These are phyloP conservation scores for Nakazawaea pomicola DNA, from an alignment of 805 yeast species.

Conservation along the genomic window DNA sequence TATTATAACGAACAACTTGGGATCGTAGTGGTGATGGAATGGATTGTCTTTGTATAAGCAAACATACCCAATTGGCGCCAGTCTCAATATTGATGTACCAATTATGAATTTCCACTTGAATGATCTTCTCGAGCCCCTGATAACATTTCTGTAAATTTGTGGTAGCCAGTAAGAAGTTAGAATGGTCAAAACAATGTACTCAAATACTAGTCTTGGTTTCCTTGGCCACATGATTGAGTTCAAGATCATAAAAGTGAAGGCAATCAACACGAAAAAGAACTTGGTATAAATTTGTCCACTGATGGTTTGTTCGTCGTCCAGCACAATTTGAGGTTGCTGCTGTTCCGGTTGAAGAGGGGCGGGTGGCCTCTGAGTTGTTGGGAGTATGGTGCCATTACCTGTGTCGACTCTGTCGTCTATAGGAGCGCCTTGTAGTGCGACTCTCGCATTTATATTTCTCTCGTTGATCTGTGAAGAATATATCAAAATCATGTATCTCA, in stretches of 20 bases:
- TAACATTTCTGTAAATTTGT: slow-evolving; percentile 73
- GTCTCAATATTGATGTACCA: slow-evolving; percentile 58
- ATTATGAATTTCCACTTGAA: slow-evolving; percentile 73
- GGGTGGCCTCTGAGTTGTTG: slow-evolving; percentile 17
- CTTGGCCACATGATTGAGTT: slow-evolving; percentile 63
- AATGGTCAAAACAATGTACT: slow-evolving; percentile 44
- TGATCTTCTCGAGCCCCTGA: slow-evolving; percentile 62
- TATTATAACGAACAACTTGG: slow-evolving; percentile 40
- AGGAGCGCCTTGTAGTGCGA: slow-evolving; percentile 58
- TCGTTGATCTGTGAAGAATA: slow-evolving; percentile 70
- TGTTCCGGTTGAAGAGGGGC: slow-evolving; percentile 22
- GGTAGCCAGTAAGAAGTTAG: slow-evolving; percentile 84
- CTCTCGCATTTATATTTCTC: slow-evolving; percentile 58
- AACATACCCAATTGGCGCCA: slow-evolving; percentile 62
- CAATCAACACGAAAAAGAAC: slow-evolving; percentile 48
- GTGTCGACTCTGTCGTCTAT: slow-evolving; percentile 28
- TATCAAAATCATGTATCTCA: slow-evolving; percentile 65
- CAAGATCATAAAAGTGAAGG: slow-evolving; percentile 50
- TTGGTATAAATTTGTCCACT: slow-evolving; percentile 55
- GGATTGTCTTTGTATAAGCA: slow-evolving; percentile 51
- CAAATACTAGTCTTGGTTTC: slow-evolving; percentile 48
- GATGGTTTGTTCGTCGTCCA: slow-evolving; percentile 47
- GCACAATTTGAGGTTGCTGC: slow-evolving; percentile 21
- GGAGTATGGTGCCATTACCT: slow-evolving; percentile 16
- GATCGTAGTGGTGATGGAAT: slow-evolving; percentile 64